Percentiles rank a stretch among this genome's conserved stretches.
Conservation (phyloP, 2,329 filamentous ascomycete species). For the Harringtonia lauricola region DNA sequence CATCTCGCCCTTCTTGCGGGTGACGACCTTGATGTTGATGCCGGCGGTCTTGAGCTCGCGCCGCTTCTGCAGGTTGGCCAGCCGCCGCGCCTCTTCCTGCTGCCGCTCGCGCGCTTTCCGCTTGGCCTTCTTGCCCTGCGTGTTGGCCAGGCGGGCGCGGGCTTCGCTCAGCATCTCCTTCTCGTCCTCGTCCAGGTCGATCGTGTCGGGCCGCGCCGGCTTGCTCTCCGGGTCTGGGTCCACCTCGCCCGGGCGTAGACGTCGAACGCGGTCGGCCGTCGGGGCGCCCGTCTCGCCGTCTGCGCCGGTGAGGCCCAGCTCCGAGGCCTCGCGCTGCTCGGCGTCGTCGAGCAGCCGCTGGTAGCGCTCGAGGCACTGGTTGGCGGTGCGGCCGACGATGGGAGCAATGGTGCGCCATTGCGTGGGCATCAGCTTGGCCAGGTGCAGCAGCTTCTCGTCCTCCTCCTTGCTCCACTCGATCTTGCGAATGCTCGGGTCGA, state of each 20-base stretch:
- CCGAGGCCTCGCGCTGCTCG: conserved; percentile 73
- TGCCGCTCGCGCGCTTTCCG: conserved; percentile 92
- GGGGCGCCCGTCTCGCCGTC: conserved; percentile 82
- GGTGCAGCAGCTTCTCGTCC: conserved; percentile 90
- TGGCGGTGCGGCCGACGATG: conserved; percentile 90
- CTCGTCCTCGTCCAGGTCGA: conserved; percentile 97
- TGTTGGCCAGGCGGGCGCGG: conserved; percentile 90
- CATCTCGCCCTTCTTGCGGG: conserved; percentile 91
- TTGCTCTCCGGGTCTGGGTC: conserved; percentile 97
- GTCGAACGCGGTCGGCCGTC: conserved; percentile 83
- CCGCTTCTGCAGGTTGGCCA: conserved; percentile 88
- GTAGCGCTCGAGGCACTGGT: conserved; percentile 93
- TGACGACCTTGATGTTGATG: conserved; percentile 94
- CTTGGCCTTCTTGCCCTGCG: conserved; percentile 98
- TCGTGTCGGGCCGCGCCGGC: conserved; percentile 88
- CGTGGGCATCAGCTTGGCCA: conserved; percentile 97
- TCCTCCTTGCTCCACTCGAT: conserved; percentile 99
- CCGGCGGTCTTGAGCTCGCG: conserved; percentile 94
- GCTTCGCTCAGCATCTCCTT: conserved; percentile 99
- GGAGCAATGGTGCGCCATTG: conserved; percentile 99
- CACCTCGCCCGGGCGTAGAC: conserved; percentile 80
- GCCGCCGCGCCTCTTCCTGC: conserved; percentile 81
- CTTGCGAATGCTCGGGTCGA: conserved; percentile 95
- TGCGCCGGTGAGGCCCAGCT: conserved; percentile 73
- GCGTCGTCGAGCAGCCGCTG: conserved; percentile 94